Percentiles rank a stretch among this genome's conserved stretches.
phyloP scores from a whole-genome alignment of 2,329 filamentous ascomycete genomes.

The Cladorrhinum sp. region DNA sequence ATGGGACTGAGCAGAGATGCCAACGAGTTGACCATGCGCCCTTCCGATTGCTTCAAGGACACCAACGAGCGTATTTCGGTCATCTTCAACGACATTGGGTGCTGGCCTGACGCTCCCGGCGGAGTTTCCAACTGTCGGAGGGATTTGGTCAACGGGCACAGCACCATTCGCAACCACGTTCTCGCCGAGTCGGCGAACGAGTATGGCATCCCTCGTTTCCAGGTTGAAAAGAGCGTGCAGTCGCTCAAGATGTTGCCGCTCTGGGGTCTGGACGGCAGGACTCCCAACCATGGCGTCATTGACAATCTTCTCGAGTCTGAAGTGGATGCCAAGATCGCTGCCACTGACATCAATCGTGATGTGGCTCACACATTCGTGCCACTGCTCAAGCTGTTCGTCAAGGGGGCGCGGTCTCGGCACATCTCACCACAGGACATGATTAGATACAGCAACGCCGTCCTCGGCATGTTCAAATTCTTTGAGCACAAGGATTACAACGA shows the following conservation, averaged over 20 bases:
- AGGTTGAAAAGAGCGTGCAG: constrained; percentile 53
- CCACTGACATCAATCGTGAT: constrained; percentile 40
- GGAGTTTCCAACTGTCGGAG: constrained; percentile 54
- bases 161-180: constrained; percentile 53
- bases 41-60: constrained; percentile 43
- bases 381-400: constrained; percentile 43
- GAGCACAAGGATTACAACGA: constrained; percentile 44
- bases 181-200: constrained; percentile 54
- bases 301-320: constrained; percentile 51
- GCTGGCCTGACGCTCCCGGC: constrained; percentile 51
- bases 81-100: constrained; percentile 50
- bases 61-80: constrained; percentile 48
- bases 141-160: constrained; percentile 52
- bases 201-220: constrained; percentile 52
- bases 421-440: constrained; percentile 41
- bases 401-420: constrained; percentile 42
- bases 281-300: constrained; percentile 52
- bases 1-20: constrained; percentile 43
- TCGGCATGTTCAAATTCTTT: constrained; percentile 49
- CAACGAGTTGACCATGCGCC: constrained; percentile 38
- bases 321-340: constrained; percentile 40
- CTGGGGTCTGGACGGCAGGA: constrained; percentile 53
- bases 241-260: constrained; percentile 52
- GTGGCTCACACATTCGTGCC: constrained; percentile 53
- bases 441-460: constrained; percentile 43